phyloP scores from a whole-genome alignment of 352 stramenopile species.

The Pythium aquatile region DNA sequence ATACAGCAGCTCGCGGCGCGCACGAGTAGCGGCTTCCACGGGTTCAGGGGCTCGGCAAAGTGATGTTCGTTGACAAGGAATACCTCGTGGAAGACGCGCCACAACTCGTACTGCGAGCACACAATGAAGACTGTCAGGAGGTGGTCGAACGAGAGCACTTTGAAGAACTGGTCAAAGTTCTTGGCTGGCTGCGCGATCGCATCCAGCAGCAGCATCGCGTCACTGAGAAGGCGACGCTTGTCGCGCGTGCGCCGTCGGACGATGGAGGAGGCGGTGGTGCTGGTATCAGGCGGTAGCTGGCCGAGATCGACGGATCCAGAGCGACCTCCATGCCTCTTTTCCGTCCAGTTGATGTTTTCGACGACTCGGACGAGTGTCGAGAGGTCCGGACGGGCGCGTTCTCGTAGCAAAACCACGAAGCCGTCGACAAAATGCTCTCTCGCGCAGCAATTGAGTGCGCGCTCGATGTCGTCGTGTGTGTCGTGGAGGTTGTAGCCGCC shows the following conservation, averaged over 20 bases:
- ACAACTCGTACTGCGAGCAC: slow-evolving; percentile 48
- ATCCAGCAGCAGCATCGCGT: slow-evolving; percentile 29
- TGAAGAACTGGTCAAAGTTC: slow-evolving; percentile 41
- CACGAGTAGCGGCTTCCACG: slow-evolving; percentile 46
- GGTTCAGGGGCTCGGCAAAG: slow-evolving; percentile 39
- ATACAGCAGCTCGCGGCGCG: slow-evolving; percentile 45
- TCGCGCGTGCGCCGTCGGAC: slow-evolving; percentile 13
- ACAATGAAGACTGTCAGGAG: slow-evolving; percentile 45
- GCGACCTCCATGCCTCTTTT: slow-evolving; percentile 15
- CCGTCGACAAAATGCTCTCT: slow-evolving; percentile 40
- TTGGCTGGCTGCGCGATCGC: slow-evolving; percentile 27
- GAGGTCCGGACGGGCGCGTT: slow-evolving; percentile 35
- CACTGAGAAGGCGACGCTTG: slow-evolving; percentile 24
- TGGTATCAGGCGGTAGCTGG: not conserved
- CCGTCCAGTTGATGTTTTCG: slow-evolving; percentile 27
- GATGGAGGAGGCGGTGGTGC: not conserved
- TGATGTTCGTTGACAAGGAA: slow-evolving; percentile 38
- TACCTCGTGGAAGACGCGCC: slow-evolving; percentile 40
- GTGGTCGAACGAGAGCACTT: slow-evolving; percentile 39
- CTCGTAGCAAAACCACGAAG: slow-evolving; percentile 35
- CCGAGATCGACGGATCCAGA: not conserved
- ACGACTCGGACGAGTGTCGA: slow-evolving; percentile 35
- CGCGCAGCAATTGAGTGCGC: slow-evolving; percentile 36
- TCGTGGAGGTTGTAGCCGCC: slow-evolving; percentile 41
- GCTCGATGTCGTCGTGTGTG: slow-evolving; percentile 44